Base-by-base conservation (phyloP, 768 basidiomycete genomes). In the Leucosporidium scottii region DNA sequence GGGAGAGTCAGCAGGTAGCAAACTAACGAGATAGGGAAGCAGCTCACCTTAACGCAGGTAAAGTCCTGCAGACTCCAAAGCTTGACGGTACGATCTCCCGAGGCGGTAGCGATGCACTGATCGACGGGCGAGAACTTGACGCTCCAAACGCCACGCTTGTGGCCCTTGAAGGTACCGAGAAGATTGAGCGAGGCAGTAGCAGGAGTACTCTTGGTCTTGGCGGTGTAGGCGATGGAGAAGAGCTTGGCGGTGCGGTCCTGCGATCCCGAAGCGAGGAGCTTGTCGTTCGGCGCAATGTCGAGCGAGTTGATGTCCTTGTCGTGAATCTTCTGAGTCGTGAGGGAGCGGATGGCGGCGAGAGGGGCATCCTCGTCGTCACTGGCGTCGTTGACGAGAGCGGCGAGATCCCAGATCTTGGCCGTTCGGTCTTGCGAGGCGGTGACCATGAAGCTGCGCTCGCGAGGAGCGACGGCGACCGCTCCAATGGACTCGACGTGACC, bases 261-360 rank as follows among this genome's bases (percentile, higher is more conserved):
- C 25, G 93, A 96, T 27, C 92, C 96, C 4, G 93, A 94, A 13
- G 86, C 94, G 55, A 98, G 83, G 65, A 93, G 79, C 67, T 82
- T 83, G 77, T 96, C 91, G 76, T 94, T 91, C 8, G 91, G 93
- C 4, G 94, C 82, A 21, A 98, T 82, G 77, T 98, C 96, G 50
- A 99, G 83, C 64, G 93, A 86, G 78, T 99, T 99, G 80, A 99
- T 98, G 79, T 98, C 96, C 80, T 97, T 98, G 63, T 98, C 96
- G 79, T 98, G 96, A 18, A 93, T 91, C 77, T 88, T 90, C 59
- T 87, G 84, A 18, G 96, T 98, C 44, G 84, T 83, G 44, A 98
- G 81, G 70, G 91, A 91, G 65, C 44, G 81, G 62, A 28, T 79
- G 70, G 54, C 70, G 28, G 61, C 50, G 30, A 67, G 59, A 27